phyloP scores from a whole-genome alignment of 305 asterid species.

The Fraxinus ornus region DNA sequence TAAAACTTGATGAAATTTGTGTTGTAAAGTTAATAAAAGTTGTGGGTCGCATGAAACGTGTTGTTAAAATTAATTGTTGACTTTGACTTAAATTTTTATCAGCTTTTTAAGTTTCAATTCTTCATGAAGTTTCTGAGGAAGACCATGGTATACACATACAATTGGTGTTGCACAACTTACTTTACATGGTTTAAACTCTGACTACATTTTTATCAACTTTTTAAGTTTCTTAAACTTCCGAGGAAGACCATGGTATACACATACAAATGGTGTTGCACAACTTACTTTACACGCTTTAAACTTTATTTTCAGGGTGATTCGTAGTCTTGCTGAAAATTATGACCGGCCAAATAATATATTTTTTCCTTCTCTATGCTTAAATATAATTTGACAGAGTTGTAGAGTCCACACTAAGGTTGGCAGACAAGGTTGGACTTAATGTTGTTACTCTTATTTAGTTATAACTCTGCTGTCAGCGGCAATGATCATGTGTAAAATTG shows the following conservation, averaged over 20 bases:
- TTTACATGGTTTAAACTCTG: not conserved
- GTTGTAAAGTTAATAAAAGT: too few relatives aligned
- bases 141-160: constrained; percentile 9
- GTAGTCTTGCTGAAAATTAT: not conserved
- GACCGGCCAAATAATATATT: not conserved
- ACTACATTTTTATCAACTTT: not conserved
- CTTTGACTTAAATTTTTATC: not conserved
- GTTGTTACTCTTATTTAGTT: not conserved
- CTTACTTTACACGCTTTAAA: not conserved
- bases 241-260: constrained; percentile 12
- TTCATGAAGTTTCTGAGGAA: constrained; percentile 4
- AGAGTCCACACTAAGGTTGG: not conserved
- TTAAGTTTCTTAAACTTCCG: not conserved
- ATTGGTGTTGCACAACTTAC: not conserved
- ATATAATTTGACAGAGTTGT: not conserved
- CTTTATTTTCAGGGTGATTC: constrained; percentile 1
- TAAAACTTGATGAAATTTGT: too few relatives aligned
- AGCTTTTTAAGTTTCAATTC: not conserved
- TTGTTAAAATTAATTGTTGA: too few relatives aligned
- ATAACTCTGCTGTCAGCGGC: not conserved
- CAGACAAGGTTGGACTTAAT: not conserved
- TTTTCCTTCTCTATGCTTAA: not conserved
- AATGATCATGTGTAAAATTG: not conserved
- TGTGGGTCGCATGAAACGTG: not conserved
- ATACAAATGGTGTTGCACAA: not conserved